Base-by-base conservation (phyloP, 2,329 filamentous ascomycete species). In the Aspergillus sojae region DNA sequence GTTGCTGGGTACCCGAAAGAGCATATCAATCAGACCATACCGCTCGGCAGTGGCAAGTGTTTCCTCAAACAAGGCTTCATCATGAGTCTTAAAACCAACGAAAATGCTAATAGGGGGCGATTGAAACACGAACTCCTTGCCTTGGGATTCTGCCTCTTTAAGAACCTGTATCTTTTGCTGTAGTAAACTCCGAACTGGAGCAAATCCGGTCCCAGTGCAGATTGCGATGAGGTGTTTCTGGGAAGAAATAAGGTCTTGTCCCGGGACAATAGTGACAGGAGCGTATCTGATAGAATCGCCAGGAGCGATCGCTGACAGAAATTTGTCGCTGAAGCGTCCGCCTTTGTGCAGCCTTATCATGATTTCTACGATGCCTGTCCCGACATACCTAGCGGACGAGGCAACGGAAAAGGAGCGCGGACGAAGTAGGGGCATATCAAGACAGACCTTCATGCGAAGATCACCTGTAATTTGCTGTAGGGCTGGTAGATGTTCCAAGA, bases 321-420 rank as follows among this genome's bases (percentile, higher is more conserved):
- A 60, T 28, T 23, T 60, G 26, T 45, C 58, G 34, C 48, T 60
- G 58, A 60, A 60, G 14, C 58, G 48, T 9, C 58, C 58, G 2
- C 41, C 46, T 10, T n/a, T 30, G 34, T 60, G 58, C 7, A 41
- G 36, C 32, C 52, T 45, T 3, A 60, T 23, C 58, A 60, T 30
- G 19, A 60, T 50, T 19, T 60, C 58, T 4, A 60, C 46, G 2
- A 14, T 16, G 11, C 41, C 52, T n/a, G 9, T 41, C 1, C 58
- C 58, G 23, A 60, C 6, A 9, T 54, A 54, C 9, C 14, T 23
- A 4, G 58, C 26, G 19, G 57, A 60, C 3, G 58, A 60, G n/a
- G 58, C 58, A 11, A 60, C 58, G 6, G 58, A 60, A 11, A 54
- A 60, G 4, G 58, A 39, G 7, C 58, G 58, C 2, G 58, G 58